Base-by-base conservation (phyloP, 306 rosid species). In the Hippophae rhamnoides region DNA sequence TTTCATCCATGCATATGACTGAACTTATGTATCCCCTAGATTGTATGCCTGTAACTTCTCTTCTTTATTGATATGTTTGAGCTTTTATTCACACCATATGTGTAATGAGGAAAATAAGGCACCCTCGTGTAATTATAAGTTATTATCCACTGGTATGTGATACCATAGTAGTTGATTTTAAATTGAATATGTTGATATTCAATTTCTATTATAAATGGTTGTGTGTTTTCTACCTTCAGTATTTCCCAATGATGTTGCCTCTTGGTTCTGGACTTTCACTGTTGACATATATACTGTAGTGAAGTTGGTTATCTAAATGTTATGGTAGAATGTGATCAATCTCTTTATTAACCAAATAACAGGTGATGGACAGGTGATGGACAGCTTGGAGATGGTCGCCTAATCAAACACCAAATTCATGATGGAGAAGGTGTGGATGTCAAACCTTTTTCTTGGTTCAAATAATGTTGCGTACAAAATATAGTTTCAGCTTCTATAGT, bases 371-470 rank as follows among this genome's bases (percentile, higher is more conserved):
- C 44, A 57, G 66, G 74, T 58, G 41, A 78, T 97, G 64, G 99
- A 93, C 72, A 82, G 95, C 94, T 93, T 75, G 99, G 99, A 67
- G 99, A 93, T 72, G 97, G 99, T 13, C 86, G 97, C 69, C 85
- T 82, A 47, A 82, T 93, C 62, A 93, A 93, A 80, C 85, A 96
- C 23, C 82, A 90, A 13, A 80, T 93, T 68, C 82, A 26, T 65
- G 99, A 93, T 77, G 97, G 99, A 62, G 77, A 82, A 86, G 97
- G 99, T 93, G 68, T 13, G 75, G 56, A 47, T 65, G 66, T 50
- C 45, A 63, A 69, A 47, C 55, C 14, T 47, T 56, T 43, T 60
- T 76, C 23, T 51, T 52, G 6, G 66, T 12, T 5, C 5, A 8
- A 25, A 31, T 31, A 31, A 4, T 31, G 1, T 31, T 31, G 38